These are phyloP conservation scores for Ustulina deusta DNA, from an alignment of 2,329 filamentous ascomycete species.

Conservation along the genomic window DNA sequence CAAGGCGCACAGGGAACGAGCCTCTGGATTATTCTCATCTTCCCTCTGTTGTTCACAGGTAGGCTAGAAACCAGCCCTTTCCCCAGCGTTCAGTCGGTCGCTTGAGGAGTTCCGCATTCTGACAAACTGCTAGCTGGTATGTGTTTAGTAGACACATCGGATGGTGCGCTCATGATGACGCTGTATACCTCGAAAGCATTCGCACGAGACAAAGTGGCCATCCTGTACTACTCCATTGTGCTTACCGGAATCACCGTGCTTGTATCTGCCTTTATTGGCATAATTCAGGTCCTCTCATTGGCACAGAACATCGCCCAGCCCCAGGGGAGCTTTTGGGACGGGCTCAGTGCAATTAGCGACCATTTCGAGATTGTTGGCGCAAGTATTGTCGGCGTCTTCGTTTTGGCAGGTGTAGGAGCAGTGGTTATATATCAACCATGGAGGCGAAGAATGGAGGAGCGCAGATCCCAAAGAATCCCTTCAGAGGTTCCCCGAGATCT, in stretches of 20 bases:
- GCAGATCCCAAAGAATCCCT: constrained; percentile 35
- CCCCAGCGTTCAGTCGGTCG: background rate
- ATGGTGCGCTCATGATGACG: constrained; percentile 95
- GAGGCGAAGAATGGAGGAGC: constrained; percentile 65
- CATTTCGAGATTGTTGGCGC: constrained; percentile 89
- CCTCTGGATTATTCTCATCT: constrained; percentile 94
- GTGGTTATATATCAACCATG: constrained; percentile 84
- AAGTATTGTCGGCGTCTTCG: constrained; percentile 85
- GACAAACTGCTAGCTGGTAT: constrained; percentile 75
- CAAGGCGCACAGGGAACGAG: constrained; percentile 87
- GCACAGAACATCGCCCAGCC: constrained; percentile 81
- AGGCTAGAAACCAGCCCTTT: constrained; percentile 43
- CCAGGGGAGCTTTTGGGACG: constrained; percentile 87
- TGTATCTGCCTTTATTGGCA: constrained; percentile 86
- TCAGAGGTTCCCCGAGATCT: constrained; percentile 24
- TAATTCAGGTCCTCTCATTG: constrained; percentile 84
- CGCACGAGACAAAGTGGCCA: constrained; percentile 84
- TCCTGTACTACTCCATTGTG: constrained; percentile 93
- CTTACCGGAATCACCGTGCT: constrained; percentile 85
- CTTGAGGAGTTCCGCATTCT: constrained; percentile 6
- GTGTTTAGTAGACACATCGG: constrained; percentile 92
- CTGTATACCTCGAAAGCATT: constrained; percentile 87
- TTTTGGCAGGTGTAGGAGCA: constrained; percentile 80
- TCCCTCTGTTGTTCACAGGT: constrained; percentile 90
- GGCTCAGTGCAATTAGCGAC: constrained; percentile 79